Base-by-base conservation (phyloP, 2,329 filamentous ascomycete species). In the Microdochium nivale region DNA sequence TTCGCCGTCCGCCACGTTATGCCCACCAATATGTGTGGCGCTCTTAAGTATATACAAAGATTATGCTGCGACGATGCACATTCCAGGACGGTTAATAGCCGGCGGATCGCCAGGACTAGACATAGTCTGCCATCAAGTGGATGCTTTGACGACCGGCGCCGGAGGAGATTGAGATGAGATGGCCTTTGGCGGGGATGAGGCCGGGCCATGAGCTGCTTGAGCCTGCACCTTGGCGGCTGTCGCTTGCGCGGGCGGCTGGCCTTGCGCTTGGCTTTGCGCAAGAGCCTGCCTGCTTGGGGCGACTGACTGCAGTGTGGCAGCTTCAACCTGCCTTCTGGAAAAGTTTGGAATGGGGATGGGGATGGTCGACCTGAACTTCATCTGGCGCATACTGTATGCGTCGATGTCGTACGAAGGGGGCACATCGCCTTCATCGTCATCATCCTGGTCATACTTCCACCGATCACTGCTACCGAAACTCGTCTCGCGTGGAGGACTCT, bases 361-460 rank as follows among this genome's bases (percentile, higher is more conserved):
- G 21, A 82, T 78, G 7, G 74, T 78, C n/a, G 80, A 77, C 37
- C 82, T 72, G 59, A 83, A 86, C 59, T 77, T 80, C 59, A 86
- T 68, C 23, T 80, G 77, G 23, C 73, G 71, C 16, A 76, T 78
- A 59, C 81, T 80, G 58, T 78, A 84, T 35, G 86, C 87, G 64
- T 96, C 90, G 53, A 91, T 78, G 51, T 85, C 79, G 72, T 90
- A 90, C 54, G 84, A 75, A 24, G 85, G 77, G 51, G 84, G 81
- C 52, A 44, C 40, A 44, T 90, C 87, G 50, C 91, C 87, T 47
- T 95, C 89, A 56, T 86, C 63, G 47, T 59, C 86, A 55, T 90
- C 88, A 60, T 95, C 88, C 25, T 86, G 84, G 62, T 95, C 89
- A 70, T 89, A 95, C 70, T 90, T 95, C 80, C 87, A 96, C 55